These are phyloP conservation scores for Cyamopsis tetragonoloba DNA, from an alignment of 306 rosid genomes.

Conservation along the genomic window DNA sequence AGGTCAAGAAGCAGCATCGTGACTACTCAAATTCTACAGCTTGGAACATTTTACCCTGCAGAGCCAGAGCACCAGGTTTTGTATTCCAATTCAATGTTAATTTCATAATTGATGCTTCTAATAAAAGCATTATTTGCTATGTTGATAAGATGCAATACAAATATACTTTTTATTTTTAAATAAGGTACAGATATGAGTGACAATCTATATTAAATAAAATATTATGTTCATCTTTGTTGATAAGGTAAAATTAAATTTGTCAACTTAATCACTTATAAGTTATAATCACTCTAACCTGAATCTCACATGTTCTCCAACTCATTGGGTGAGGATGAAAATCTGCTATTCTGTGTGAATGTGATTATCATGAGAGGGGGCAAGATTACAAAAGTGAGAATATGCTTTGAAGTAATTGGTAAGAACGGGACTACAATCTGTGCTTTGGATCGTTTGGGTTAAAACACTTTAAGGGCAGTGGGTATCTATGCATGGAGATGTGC, in stretches of 20 bases:
- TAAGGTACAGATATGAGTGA: not conserved
- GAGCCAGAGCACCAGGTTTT: constrained; percentile 93
- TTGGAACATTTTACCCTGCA: constrained; percentile 67
- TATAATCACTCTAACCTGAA: not conserved
- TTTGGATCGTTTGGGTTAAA: not conserved
- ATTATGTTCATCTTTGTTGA: not conserved
- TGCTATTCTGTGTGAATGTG: not conserved
- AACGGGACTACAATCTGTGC: not conserved
- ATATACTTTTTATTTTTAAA: not conserved
- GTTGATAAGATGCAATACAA: not conserved
- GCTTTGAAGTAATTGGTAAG: not conserved
- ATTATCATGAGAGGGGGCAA: not conserved
- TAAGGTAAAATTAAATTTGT: not conserved
- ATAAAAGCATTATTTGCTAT: not conserved
- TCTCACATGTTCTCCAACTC: not conserved
- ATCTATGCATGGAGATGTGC: not conserved
- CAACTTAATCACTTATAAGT: no score
- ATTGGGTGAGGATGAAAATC: not conserved
- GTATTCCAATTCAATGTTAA: constrained; percentile 8
- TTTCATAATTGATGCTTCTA: not conserved
- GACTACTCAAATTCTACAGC: constrained; percentile 75
- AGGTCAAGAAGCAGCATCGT: constrained; percentile 74
- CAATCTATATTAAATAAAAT: not conserved
- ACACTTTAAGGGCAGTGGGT: not conserved
- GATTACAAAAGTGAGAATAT: not conserved